Conservation (phyloP, 257 asterid genomes). For the Primulina tabacum region DNA sequence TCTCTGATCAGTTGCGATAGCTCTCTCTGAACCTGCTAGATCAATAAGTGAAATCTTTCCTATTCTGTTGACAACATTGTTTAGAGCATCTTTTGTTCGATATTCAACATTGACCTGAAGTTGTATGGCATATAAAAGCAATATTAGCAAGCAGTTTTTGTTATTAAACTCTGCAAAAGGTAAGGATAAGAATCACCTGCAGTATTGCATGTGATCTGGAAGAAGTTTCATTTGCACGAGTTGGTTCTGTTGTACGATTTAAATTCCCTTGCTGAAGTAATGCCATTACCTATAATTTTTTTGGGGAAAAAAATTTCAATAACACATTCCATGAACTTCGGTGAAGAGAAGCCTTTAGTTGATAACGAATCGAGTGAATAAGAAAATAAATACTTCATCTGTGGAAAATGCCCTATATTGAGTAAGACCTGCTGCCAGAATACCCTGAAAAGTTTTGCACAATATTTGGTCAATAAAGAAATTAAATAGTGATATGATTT, state of each 20-base stretch:
- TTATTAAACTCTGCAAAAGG: not conserved
- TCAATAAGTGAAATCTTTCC: constrained; percentile 67
- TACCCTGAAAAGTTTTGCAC: constrained; percentile 46
- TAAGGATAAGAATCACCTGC: constrained; percentile 36
- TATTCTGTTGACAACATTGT: constrained; percentile 39
- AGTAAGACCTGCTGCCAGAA: constrained; percentile 60
- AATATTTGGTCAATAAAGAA: not conserved
- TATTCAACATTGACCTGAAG: constrained; percentile 49
- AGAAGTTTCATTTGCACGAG: constrained; percentile 65
- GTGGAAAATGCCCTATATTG: constrained; percentile 61
- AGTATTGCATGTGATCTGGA: constrained; percentile 71
- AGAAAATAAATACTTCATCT: constrained; percentile 44
- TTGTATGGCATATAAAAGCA: constrained; percentile 3
- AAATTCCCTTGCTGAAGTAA: constrained; percentile 65
- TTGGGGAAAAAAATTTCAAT: not conserved
- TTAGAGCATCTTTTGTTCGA: constrained; percentile 40
- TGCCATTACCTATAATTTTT: constrained; percentile 48
- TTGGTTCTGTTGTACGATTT: constrained; percentile 63
- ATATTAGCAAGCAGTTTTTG: not conserved
- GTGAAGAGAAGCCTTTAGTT: not conserved
- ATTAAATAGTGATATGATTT: not conserved
- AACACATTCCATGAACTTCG: not conserved
- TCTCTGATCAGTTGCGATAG: constrained; percentile 65
- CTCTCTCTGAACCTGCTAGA: constrained; percentile 82
- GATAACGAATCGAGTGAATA: constrained; percentile 1